Evolutionary conservation across 768 basidiomycete species (phyloP), one percentile per base, ranked within the genome.

Genomic region (Suillus lakei): DNA sequence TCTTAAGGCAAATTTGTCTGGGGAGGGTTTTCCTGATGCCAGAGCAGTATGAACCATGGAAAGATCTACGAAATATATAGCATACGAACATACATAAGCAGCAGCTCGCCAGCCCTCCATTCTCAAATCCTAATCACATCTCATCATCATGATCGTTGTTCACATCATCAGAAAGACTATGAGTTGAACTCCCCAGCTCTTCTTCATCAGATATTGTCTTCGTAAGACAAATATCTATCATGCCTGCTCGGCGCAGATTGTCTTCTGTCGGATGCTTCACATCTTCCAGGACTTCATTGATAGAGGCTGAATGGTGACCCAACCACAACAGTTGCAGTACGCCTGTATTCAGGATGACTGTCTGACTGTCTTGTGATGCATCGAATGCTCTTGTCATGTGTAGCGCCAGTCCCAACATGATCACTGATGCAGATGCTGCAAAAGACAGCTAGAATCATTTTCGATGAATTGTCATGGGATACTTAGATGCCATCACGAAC

Each of bases 241-340:
- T n/a, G n/a, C n/a, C n/a, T n/a, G n/a, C n/a, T n/a, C n/a, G n/a
- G n/a, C n/a, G n/a, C n/a, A n/a, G n/a, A n/a, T n/a, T n/a, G n/a
- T n/a, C n/a, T n/a, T n/a, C n/a, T n/a, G n/a, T n/a, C n/a, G 62
- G 50, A 18, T 51, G 32, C 9, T 16, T 1, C 28, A 55, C 62
- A 16, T 55, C 51, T 36, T 30, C 34, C 23, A 63, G 34, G 23
- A n/a, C 38, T 12, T 61, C 36, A 6, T 30, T 26, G 34, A 61
- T 23, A 15, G 30, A 34, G 38, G 60, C 50, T 7, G 53, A 60
- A 32, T 51, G 50, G n/a, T 43, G 53, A 38, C 43, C 44, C 15
- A 65, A 50, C 64, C 64, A 65, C 18, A 65, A 34, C 16, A 53
- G n/a, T 28, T 65, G 64, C 46, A 65, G 38, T 30, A 61, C 46